Conservation (phyloP, 163 green algal species). For the Chlamydomonas reinhardtii region DNA sequence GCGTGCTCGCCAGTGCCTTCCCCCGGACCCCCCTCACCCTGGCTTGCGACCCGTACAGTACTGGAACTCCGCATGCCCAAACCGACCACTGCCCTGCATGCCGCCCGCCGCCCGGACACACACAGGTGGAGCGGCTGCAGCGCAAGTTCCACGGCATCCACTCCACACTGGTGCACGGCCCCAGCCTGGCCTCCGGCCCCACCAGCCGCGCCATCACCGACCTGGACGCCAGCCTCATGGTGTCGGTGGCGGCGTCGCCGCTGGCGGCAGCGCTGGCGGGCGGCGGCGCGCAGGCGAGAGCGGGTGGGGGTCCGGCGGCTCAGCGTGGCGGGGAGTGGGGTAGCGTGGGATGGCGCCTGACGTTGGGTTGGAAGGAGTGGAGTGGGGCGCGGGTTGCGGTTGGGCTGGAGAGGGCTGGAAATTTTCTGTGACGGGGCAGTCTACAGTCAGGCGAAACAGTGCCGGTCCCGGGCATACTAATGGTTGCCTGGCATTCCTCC, state of each 20-base stretch:
- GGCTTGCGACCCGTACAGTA: no score
- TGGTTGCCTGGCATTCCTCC: no score
- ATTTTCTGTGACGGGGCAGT: neutral
- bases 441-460: neutral
- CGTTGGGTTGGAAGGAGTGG: neutral
- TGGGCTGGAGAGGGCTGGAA: neutral
- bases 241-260: conserved; percentile 3
- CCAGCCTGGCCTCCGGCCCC: conserved; percentile 20
- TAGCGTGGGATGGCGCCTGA: neutral
- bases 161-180: conserved; percentile 79
- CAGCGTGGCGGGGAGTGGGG: neutral
- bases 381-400: no score
- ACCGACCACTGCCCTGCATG: neutral
- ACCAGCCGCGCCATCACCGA: conserved; percentile 47
- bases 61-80: no score
- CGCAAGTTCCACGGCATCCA: conserved; percentile 93
- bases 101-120: neutral
- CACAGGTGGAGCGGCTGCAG: conserved; percentile 91
- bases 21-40: no score
- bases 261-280: neutral
- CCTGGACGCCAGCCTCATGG: conserved; percentile 32
- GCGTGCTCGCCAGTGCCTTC: no score
- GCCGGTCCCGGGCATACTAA: no score
- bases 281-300: neutral
- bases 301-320: neutral